Evolutionary conservation across 2,329 filamentous ascomycete species (phyloP).

Genomic region (Aspergillus awamori): DNA sequence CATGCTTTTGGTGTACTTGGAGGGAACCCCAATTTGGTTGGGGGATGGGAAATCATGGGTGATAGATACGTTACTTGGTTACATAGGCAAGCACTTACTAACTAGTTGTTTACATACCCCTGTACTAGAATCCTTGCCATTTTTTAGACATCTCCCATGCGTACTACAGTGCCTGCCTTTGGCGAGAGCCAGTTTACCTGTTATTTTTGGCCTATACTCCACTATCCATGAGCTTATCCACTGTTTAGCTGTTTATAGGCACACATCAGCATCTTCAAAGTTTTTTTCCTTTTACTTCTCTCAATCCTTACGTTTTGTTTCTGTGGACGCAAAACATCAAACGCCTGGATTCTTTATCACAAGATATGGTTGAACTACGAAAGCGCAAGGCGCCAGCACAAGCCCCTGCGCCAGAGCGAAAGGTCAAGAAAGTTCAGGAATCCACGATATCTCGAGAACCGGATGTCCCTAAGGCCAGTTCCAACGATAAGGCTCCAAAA

Average conservation of each 20-base stretch:
- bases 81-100: no score
- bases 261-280: not conserved
- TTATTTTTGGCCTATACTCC: not conserved
- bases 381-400: constrained; percentile 61
- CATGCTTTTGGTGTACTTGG: no score
- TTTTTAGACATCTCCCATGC: no score
- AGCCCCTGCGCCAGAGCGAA: constrained; percentile 44
- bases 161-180: not conserved
- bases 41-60: no score
- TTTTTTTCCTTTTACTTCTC: not conserved
- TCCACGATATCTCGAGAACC: constrained; percentile 34
- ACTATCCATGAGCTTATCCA: not conserved
- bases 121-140: no score
- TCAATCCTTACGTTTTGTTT: not conserved
- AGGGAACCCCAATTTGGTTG: no score
- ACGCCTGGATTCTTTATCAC: not conserved
- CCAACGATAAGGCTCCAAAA: constrained; percentile 26
- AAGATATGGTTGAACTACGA: constrained; percentile 58
- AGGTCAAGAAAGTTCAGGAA: constrained; percentile 34
- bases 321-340: not conserved
- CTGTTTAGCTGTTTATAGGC: not conserved
- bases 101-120: no score
- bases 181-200: not conserved
- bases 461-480: constrained; percentile 23
- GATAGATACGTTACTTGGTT: no score